Evolutionary conservation across 371 early-diverging fungal genomes (phyloP).

Genomic region (Rhizopus stolonifer): DNA sequence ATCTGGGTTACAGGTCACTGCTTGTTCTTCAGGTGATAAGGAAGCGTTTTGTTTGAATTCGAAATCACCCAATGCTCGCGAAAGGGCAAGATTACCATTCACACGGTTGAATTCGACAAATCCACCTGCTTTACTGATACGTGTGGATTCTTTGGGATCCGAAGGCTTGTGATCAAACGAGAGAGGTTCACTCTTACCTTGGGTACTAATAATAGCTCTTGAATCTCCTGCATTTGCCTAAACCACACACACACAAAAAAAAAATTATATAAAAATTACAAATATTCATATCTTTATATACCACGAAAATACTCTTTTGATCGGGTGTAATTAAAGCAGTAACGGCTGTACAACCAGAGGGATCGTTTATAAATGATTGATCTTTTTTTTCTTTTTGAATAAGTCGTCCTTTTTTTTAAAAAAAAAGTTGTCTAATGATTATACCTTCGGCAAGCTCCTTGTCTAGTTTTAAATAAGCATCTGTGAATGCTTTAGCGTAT

Average conservation of each 20-base stretch:
- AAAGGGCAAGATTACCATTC: slow-evolving; percentile 93
- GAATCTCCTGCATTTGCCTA: slow-evolving; percentile 10
- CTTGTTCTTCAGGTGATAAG: slow-evolving; percentile 78
- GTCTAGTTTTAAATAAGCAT: slow-evolving; percentile 80
- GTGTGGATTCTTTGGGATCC: slow-evolving; percentile 69
- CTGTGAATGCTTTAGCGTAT: slow-evolving; percentile 70
- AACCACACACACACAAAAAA: too few relatives aligned
- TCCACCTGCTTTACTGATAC: slow-evolving; percentile 88
- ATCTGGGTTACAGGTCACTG: slow-evolving; percentile 86
- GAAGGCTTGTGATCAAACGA: slow-evolving; percentile 94
- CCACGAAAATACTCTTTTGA: too few relatives aligned
- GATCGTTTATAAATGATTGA: slow-evolving; percentile 67
- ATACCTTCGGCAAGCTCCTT: slow-evolving; percentile 69
- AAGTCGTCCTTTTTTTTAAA: neutral
- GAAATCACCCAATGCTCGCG: slow-evolving; percentile 94
- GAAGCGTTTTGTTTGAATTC: slow-evolving; percentile 84
- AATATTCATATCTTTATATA: too few relatives aligned
- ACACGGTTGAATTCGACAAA: slow-evolving; percentile 95
- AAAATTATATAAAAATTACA: too few relatives aligned
- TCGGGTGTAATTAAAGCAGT: slow-evolving; percentile 38
- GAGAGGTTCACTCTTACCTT: slow-evolving; percentile 70
- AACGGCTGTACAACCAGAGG: slow-evolving; percentile 98
- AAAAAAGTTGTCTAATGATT: neutral
- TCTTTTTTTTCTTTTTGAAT: slow-evolving; percentile 40
- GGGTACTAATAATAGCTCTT: slow-evolving; percentile 74